phyloP scores from a whole-genome alignment of 2,329 filamentous ascomycete genomes.

The Colletotrichum musae region DNA sequence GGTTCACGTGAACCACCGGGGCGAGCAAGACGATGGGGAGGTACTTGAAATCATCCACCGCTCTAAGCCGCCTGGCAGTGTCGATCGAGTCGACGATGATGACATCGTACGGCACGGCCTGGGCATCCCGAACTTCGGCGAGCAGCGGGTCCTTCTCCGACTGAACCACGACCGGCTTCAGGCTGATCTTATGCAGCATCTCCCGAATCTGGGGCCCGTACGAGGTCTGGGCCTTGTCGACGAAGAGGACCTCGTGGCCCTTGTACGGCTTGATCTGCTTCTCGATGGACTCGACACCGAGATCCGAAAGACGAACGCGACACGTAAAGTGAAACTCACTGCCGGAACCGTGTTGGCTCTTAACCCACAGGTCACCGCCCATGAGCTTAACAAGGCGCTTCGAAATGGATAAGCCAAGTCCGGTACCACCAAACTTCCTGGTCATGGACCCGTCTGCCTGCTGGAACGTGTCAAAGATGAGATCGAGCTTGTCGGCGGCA shows the following conservation, averaged over 20 bases:
- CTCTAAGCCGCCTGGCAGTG: constrained; percentile 86
- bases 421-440: constrained; percentile 94
- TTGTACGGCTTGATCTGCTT: constrained; percentile 92
- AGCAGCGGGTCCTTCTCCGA: constrained; percentile 77
- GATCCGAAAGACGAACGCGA: constrained; percentile 85
- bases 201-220: constrained; percentile 81
- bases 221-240: constrained; percentile 89
- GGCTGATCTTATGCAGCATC: constrained; percentile 84
- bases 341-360: constrained; percentile 90
- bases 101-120: constrained; percentile 86
- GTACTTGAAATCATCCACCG: constrained; percentile 96
- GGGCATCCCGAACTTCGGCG: constrained; percentile 66
- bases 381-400: constrained; percentile 95
- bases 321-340: constrained; percentile 98
- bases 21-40: constrained; percentile 95
- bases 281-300: constrained; percentile 83
- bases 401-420: constrained; percentile 93
- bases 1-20: constrained; percentile 88
- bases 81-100: constrained; percentile 96
- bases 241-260: constrained; percentile 92
- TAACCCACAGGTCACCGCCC: constrained; percentile 97
- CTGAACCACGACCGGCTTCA: constrained; percentile 88
- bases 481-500: constrained; percentile 91
- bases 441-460: constrained; percentile 98
- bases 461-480: constrained; percentile 99